Evolutionary conservation across 1,284 basidiomycete genomes (phyloP), one percentile per base, ranked within the genome.

Genomic region (Pulchroboletus neoregius): DNA sequence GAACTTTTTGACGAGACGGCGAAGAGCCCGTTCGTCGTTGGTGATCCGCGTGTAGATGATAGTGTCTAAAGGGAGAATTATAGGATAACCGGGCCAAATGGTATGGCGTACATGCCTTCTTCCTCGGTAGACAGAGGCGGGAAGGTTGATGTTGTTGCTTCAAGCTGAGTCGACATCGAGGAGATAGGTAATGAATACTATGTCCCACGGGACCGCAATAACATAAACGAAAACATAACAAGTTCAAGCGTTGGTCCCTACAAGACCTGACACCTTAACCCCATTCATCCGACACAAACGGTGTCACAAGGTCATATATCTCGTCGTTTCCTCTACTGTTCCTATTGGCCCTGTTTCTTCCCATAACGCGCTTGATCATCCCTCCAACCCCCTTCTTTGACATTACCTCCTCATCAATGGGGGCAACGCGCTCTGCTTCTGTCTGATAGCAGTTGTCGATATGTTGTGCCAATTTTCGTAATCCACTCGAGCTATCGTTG

Each of bases 1-100:
- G 60, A 88, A 89, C 61, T 82, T 86, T 69, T 85, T 88, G 50
- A 87, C 78, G 43, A 91, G 77, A 38, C 86, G 80, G 33, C 82
- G 80, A 22, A 91, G 71, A 18, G 80, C 73, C 57, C 86, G 71
- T 72, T 90, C 70, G 62, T 87, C 87, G 59, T 88, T 85, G 15
- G 79, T 82, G 50, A 91, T 87, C 46, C 87, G 78, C 2, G 82
- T 75, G 58, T 85, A 80, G 44, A 89, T 85, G 54, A 90, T 80
- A 45, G 78, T 75, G 67, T 91, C 87, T 91, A 54, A 20, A 36
- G 20, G 10, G 24, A 36, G 12, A 13, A 23, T 47, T 18, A 49
- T 43, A 42, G 46, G 23, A 12, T 7, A 26, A 55, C 62, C 45
- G 58, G 49, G 57, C 39, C 46, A 20, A 31, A 30, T 41, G 39